phyloP scores from a whole-genome alignment of 139 green algal genomes.

The Haematococcus sp. region DNA sequence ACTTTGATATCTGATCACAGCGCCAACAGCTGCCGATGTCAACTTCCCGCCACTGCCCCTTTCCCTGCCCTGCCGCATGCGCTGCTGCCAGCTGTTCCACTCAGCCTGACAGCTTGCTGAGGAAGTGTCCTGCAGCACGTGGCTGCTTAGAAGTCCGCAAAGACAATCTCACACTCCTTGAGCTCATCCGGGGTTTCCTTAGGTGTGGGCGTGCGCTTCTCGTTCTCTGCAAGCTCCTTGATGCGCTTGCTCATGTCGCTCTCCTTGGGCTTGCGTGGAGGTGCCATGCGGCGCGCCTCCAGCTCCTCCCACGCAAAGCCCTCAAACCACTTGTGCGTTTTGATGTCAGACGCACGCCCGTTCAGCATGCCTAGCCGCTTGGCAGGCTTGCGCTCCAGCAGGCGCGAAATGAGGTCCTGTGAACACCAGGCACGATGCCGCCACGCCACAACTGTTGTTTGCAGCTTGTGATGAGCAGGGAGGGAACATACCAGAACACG shows the following conservation, averaged over 20 bases:
- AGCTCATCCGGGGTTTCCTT: slow-evolving; percentile 81
- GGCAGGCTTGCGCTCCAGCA: slow-evolving; percentile 88
- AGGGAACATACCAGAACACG: no score
- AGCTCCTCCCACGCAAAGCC: slow-evolving; percentile 87
- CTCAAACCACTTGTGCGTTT: slow-evolving; percentile 92
- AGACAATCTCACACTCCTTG: slow-evolving; percentile 78
- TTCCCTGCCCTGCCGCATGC: no score
- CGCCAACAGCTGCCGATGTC: no score
- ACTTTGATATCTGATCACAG: no score
- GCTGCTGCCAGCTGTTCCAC: no score
- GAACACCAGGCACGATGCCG: no score
- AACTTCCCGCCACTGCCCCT: no score
- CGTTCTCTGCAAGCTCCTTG: slow-evolving; percentile 69
- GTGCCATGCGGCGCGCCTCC: slow-evolving; percentile 58
- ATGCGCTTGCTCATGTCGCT: slow-evolving; percentile 79
- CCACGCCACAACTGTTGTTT: no score
- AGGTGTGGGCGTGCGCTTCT: slow-evolving; percentile 48
- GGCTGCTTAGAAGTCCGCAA: slow-evolving; percentile 83
- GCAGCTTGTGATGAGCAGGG: no score
- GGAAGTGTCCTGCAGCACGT: no score
- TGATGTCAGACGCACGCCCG: slow-evolving; percentile 79
- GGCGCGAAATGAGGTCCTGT: slow-evolving; percentile 75
- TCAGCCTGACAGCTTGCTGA: no score
- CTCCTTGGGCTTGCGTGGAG: slow-evolving; percentile 69
- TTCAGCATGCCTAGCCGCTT: slow-evolving; percentile 88